phyloP scores from a whole-genome alignment of 225 moss, liverwort and hornwort species.

The Sphagnum contortum region DNA sequence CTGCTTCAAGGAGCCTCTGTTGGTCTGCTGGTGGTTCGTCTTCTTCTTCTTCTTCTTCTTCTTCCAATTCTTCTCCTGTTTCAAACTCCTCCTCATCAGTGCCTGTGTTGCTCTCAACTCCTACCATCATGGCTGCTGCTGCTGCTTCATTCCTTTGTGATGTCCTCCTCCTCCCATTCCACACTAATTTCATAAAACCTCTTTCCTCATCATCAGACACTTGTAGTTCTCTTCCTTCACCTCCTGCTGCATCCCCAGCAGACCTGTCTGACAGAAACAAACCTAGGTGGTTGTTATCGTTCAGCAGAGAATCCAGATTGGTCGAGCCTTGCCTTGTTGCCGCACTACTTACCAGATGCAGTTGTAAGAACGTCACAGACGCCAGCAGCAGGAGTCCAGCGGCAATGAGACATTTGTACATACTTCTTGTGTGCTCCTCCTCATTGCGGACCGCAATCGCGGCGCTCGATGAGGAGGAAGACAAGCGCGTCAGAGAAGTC shows the following conservation, averaged over 20 bases:
- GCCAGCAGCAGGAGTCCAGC: conserved; percentile 52
- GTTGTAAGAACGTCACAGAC: conserved; percentile 52
- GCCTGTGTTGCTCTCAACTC: conserved; percentile 16
- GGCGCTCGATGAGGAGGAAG: conserved; percentile 30
- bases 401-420: conserved; percentile 42
- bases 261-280: conserved; percentile 12
- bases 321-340: conserved; percentile 15
- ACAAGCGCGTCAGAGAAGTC: conserved; percentile 37
- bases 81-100: conserved; percentile 57
- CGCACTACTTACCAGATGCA: conserved; percentile 18
- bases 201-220: too few relatives aligned
- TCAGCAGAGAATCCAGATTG: conserved; percentile 20
- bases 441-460: conserved; percentile 13
- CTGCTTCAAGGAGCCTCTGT: conserved; percentile 31
- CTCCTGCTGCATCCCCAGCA: not conserved
- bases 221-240: too few relatives aligned
- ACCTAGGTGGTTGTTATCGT: conserved; percentile 48
- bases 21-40: too few relatives aligned
- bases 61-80: conserved; percentile 35
- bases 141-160: too few relatives aligned
- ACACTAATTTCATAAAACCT: too few relatives aligned
- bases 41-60: conserved; percentile 33
- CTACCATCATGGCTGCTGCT: not conserved
- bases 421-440: conserved; percentile 15
- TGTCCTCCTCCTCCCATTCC: too few relatives aligned